These are phyloP conservation scores for Biscogniauxia mediterranea DNA, from an alignment of 2,329 filamentous ascomycete species.

Conservation along the genomic window DNA sequence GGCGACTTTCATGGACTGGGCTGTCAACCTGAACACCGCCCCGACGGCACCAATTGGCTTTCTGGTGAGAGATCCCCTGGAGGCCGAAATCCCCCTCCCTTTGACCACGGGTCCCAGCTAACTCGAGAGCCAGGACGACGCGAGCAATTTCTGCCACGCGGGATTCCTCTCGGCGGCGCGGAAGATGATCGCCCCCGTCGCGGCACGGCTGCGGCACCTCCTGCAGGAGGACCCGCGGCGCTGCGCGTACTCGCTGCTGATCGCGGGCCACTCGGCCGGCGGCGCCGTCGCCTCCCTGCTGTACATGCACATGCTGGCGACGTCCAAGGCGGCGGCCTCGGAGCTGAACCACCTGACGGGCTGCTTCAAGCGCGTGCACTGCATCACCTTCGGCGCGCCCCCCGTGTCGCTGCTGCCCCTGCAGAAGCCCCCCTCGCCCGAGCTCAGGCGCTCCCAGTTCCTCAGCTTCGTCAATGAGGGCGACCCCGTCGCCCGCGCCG, in stretches of 20 bases:
- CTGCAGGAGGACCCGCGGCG: constrained; percentile 70
- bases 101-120: constrained; percentile 8
- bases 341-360: constrained; percentile 68
- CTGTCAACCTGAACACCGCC: constrained; percentile 72
- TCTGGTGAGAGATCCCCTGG: constrained; percentile 43
- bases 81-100: background rate
- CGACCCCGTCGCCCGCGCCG: constrained; percentile 75
- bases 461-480: constrained; percentile 82
- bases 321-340: constrained; percentile 52
- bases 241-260: constrained; percentile 66
- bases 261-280: constrained; percentile 84
- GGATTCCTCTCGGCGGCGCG: constrained; percentile 76
- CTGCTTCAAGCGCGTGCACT: constrained; percentile 78
- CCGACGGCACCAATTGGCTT: constrained; percentile 67
- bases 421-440: constrained; percentile 49
- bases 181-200: constrained; percentile 73
- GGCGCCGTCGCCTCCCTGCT: constrained; percentile 79
- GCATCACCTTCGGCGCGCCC: constrained; percentile 81
- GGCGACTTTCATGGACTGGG: constrained; percentile 81
- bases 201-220: constrained; percentile 65
- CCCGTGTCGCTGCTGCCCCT: constrained; percentile 73
- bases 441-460: constrained; percentile 67
- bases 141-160: constrained; percentile 73
- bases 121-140: constrained; percentile 55
- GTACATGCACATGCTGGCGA: constrained; percentile 76